phyloP scores from a whole-genome alignment of 371 early-diverging fungal genomes.

The Mortierella sp. region DNA sequence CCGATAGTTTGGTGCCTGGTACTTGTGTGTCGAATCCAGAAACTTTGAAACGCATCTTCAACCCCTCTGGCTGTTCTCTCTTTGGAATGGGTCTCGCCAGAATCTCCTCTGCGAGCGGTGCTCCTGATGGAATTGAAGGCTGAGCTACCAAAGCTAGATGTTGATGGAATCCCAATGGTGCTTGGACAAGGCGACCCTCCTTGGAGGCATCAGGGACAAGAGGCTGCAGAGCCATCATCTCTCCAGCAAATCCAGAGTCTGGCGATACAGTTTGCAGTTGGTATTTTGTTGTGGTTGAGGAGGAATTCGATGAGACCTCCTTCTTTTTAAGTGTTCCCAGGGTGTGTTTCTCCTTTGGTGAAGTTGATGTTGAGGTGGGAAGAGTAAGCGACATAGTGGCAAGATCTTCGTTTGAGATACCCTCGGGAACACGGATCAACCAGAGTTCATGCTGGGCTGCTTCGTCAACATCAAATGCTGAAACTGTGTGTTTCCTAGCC shows the following conservation, averaged over 20 bases:
- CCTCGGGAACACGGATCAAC: conserved; percentile 55
- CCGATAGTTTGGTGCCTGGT: conserved; percentile 35
- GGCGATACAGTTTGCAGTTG: conserved; percentile 40
- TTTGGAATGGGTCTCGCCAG: conserved; percentile 39
- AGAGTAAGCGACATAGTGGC: conserved; percentile 38
- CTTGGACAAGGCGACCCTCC: conserved; percentile 42
- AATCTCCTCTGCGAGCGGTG: conserved; percentile 46
- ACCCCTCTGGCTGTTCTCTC: conserved; percentile 43
- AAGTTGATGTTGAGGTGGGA: conserved; percentile 17
- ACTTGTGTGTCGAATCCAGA: conserved; percentile 41
- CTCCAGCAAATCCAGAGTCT: conserved; percentile 46
- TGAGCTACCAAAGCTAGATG: conserved; percentile 43
- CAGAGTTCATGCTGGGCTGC: conserved; percentile 43
- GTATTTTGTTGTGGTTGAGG: conserved; percentile 43
- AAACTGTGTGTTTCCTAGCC: conserved; percentile 26
- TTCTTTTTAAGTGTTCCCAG: conserved; percentile 52
- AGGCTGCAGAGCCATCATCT: conserved; percentile 40
- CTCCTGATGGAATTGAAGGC: conserved; percentile 40
- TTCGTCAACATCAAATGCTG: conserved; percentile 42
- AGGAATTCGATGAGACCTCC: conserved; percentile 22
- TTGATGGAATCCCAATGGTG: conserved; percentile 33
- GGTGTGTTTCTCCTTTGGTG: conserved; percentile 12
- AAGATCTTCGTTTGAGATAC: conserved; percentile 51
- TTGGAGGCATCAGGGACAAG: conserved; percentile 40
- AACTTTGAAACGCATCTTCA: conserved; percentile 46